Base-by-base conservation (phyloP, 2,329 filamentous ascomycete genomes). In the Xylariomycetidae sp. region DNA sequence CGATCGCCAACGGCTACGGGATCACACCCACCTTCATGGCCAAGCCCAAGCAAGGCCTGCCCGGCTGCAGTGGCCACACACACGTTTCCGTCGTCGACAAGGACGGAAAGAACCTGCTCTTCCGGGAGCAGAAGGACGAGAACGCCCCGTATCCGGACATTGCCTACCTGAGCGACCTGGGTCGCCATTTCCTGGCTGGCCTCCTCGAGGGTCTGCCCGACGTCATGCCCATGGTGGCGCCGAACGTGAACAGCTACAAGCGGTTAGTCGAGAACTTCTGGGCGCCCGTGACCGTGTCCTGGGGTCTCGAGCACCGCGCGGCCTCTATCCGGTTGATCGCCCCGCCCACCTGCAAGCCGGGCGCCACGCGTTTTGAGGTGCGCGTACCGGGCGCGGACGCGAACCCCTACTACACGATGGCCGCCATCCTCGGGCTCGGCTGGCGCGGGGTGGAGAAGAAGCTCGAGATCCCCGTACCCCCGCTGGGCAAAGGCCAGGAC, bases 1-100 rank as follows among this genome's bases (percentile, higher is more conserved):
- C 86, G 8, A 76, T 95, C 24, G 86, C 85, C 27, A 83, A 79
- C 36, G 83, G 86, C 54, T 85, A 88, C 57, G 87, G 86, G 46
- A 94, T 98, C 54, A 95, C 87, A 0, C 92, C 92, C 0, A 94
- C 86, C 61, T 98, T 98, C 68, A 98, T 98, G 92, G 92, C 92
- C 12, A 98, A 98, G 62, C 92, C 92, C 3, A 80, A 85, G 46
- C 76, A 93, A 50, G 88, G 89, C 0, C 68, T 96, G 0, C 92
- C 92, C 0, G 92, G 92, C 29, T 96, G 96, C 66, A 92, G 84
- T 43, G 92, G 92, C 1, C 92, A 98, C 58, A 90, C 95, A 72
- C 92, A 98, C 59, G 71, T 96, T 41, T 96, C 90, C 1, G 68
- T 98, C 8, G 80, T 90, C 13, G 85, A 90, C 13, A 71, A 74